phyloP scores from a whole-genome alignment of 495 filamentous ascomycete species.

The Staphylotrichum tortipilum region DNA sequence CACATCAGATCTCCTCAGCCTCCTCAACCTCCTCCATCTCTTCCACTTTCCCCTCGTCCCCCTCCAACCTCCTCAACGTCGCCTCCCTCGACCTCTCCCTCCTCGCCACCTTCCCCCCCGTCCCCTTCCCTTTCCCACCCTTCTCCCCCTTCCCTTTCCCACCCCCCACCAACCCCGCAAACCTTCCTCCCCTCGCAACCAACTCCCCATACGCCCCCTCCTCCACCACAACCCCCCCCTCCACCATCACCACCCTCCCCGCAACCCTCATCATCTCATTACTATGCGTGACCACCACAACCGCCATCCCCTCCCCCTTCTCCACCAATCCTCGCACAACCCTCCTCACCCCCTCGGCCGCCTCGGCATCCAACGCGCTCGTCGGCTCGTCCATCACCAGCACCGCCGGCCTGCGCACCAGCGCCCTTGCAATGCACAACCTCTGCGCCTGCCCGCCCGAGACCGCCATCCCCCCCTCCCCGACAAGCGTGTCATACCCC shows the following conservation, averaged over 20 bases:
- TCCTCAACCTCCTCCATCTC: conserved; percentile 12
- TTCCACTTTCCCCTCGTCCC: background rate
- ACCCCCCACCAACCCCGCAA: conserved; percentile 29
- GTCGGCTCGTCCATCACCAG: conserved; percentile 88
- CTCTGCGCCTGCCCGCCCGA: conserved; percentile 83
- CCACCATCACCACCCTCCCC: conserved; percentile 60
- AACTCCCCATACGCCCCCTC: conserved; percentile 53
- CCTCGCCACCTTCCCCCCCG: background rate
- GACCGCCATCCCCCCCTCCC: conserved; percentile 65
- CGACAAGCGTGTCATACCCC: conserved; percentile 68
- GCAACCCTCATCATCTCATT: conserved; percentile 77
- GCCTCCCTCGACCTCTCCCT: conserved; percentile 10
- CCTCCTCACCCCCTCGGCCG: conserved; percentile 56
- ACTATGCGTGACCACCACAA: conserved; percentile 70
- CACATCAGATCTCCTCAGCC: conserved; percentile 5
- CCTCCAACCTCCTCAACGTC: conserved; percentile 14
- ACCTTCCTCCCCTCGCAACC: conserved; percentile 24
- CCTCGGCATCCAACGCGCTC: conserved; percentile 63
- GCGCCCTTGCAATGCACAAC: conserved; percentile 71
- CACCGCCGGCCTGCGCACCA: conserved; percentile 59
- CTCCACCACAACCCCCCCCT: conserved; percentile 59
- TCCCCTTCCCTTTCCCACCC: background rate
- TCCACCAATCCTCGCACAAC: conserved; percentile 49
- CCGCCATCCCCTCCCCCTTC: conserved; percentile 33
- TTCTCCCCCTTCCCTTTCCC: conserved; percentile 22